phyloP scores from a whole-genome alignment of 345 rosid genomes.

The Leavenworthia alabamica region DNA sequence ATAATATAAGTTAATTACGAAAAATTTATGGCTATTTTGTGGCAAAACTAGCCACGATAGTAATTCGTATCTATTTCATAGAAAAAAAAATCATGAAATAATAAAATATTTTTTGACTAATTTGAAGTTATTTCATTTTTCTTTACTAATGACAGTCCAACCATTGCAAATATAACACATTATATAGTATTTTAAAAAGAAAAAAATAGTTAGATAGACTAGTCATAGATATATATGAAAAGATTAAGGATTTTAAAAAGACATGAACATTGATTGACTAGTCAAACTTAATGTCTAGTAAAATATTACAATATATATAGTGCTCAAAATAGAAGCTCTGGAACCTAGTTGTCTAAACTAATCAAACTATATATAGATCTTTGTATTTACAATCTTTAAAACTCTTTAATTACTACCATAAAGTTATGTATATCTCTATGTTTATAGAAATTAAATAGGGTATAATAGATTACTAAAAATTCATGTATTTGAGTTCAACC shows the following conservation, averaged over 20 bases:
- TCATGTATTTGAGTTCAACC: background rate
- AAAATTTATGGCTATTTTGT: too few species aligned
- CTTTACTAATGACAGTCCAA: too few species aligned
- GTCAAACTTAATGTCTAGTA: conserved; percentile 17
- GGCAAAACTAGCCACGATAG: too few species aligned
- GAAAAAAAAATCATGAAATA: too few species aligned
- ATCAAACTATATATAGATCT: background rate
- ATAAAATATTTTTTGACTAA: too few species aligned
- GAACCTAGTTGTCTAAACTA: background rate
- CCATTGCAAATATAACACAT: background rate
- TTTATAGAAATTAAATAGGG: background rate
- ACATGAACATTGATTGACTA: conserved; percentile 12
- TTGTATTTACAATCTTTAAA: background rate
- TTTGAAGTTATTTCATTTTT: too few species aligned
- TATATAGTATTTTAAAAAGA: background rate
- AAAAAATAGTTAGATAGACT: background rate
- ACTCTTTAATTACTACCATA: background rate
- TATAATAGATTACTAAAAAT: background rate
- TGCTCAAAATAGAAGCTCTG: conserved; percentile 15
- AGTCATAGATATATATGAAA: background rate
- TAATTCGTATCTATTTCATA: too few species aligned
- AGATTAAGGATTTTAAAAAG: background rate
- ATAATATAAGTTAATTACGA: too few species aligned
- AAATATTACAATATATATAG: conserved; percentile 5
- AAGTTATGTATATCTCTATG: background rate